These are phyloP conservation scores for Paxillus ammoniavirescens DNA, from an alignment of 768 basidiomycete species.

Conservation along the genomic window DNA sequence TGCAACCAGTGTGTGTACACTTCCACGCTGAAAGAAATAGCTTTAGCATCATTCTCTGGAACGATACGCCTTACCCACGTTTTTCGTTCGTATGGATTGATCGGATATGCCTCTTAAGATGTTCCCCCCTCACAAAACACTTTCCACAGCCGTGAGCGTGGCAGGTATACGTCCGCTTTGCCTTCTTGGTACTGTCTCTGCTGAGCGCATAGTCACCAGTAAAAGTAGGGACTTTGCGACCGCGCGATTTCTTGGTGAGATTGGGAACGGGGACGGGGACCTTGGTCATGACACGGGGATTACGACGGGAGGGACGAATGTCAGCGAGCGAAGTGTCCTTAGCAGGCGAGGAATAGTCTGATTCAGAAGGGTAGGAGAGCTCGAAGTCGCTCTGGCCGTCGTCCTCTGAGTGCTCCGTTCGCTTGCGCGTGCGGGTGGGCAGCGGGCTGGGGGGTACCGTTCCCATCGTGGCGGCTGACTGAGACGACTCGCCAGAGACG, in stretches of 20 bases:
- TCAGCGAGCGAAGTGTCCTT: background rate
- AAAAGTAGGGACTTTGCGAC: constrained; percentile 47
- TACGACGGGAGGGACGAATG: constrained; percentile 21
- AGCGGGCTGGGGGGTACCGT: background rate
- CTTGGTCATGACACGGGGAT: constrained; percentile 22
- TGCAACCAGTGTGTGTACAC: constrained; percentile 61
- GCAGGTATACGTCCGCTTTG: constrained; percentile 57
- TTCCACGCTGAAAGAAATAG: constrained; percentile 23
- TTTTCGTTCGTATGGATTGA: constrained; percentile 84
- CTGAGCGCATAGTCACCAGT: constrained; percentile 21
- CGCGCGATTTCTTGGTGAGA: constrained; percentile 48
- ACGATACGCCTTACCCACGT: constrained; percentile 49
- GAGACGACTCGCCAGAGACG: background rate
- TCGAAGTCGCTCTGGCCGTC: constrained; percentile 22
- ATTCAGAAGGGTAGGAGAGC: constrained; percentile 19
- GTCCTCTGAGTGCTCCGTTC: constrained; percentile 7
- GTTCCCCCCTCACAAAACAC: constrained; percentile 76
- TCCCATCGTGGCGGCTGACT: background rate
- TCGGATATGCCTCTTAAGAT: constrained; percentile 77
- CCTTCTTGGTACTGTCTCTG: constrained; percentile 33
- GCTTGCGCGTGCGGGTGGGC: background rate
- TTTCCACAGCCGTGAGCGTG: constrained; percentile 72
- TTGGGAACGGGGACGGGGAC: constrained; percentile 48
- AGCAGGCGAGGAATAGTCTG: constrained; percentile 20
- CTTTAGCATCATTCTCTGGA: background rate